Evolutionary conservation across 2,329 filamentous ascomycete genomes (phyloP), one percentile per base, ranked within the genome.

Genomic region (Aspergillus sp.): DNA sequence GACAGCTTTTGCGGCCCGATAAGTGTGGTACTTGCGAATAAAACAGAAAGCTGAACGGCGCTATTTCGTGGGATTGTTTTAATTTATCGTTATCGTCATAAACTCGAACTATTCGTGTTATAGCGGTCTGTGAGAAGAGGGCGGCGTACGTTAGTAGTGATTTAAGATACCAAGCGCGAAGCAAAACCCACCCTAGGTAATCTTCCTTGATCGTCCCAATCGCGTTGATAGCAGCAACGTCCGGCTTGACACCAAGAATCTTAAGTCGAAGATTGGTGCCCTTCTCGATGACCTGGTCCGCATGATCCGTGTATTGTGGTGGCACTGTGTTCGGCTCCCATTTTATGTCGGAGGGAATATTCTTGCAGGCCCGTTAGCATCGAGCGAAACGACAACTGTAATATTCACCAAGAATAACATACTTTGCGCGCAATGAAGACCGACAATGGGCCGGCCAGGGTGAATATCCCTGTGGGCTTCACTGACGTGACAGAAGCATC

Each of bases 301-400:
- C 91, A 69, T 96, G 93, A 75, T 99, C 93, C 40, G 93, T 96
- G 76, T 92, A 99, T 70, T 96, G 91, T 3, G 93, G 92, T n/a
- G 95, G 95, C 39, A 93, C 96, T 51, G 93, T 93, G 68, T 96
- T 96, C 47, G 91, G 89, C 72, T 97, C 93, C 82, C 91, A 98
- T 76, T 91, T 95, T 77, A 97, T 91, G 63, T 96, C 91, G 64
- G 85, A 84, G 1, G 95, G 93, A 67, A 99, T 97, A 67, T 78
- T 76, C 72, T 77, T 51, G 24, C 19, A 27, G 33, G 22, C 20
- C 27, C 12, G 63, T 70, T 51, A 68, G 63, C 56, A 51, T 42
- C 27, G 8, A 44, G 13, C 4, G 20, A 37, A 41, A n/a, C 11
- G 45, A 5, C 33, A 51, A 42, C 37, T 22, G 19, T 4, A 19